Percentiles rank a stretch among this genome's conserved stretches.
Conservation (phyloP, 257 asterid species). For the Paulownia fortunei region DNA sequence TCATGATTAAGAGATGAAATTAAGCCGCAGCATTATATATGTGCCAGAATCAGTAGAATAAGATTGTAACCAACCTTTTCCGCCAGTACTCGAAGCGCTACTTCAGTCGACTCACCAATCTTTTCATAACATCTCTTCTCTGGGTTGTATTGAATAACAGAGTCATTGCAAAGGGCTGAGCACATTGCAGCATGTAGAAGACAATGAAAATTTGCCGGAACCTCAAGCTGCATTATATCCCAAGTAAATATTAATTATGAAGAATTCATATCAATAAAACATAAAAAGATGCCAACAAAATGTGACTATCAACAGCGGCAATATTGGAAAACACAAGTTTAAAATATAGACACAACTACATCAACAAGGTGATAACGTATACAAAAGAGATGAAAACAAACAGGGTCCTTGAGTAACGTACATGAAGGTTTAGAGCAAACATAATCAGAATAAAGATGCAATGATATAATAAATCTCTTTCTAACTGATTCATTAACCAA, state of each 20-base stretch:
- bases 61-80: constrained; percentile 74
- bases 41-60: constrained; percentile 19
- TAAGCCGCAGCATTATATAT: constrained; percentile 14
- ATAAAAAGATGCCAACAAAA: not conserved
- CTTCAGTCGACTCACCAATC: constrained; percentile 99
- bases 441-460: constrained; percentile 9
- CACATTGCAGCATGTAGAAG: constrained; percentile 97
- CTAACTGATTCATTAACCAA: constrained; percentile 21
- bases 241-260: constrained; percentile 34
- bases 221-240: constrained; percentile 77
- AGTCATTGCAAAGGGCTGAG: constrained; percentile 98
- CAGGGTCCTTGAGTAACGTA: not conserved
- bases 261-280: constrained; percentile 24
- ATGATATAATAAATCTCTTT: constrained; percentile 8
- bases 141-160: constrained; percentile 90
- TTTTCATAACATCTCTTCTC: constrained; percentile 91
- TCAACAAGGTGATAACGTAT: not conserved
- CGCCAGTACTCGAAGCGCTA: constrained; percentile 93
- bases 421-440: constrained; percentile 10
- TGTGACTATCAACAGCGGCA: not conserved
- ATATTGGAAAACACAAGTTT: constrained; percentile 7
- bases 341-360: not conserved
- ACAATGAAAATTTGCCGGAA: constrained; percentile 86
- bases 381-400: not conserved
- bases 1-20: constrained; percentile 19